phyloP scores from a whole-genome alignment of 345 rosid species.

The Eucalyptus regnans region DNA sequence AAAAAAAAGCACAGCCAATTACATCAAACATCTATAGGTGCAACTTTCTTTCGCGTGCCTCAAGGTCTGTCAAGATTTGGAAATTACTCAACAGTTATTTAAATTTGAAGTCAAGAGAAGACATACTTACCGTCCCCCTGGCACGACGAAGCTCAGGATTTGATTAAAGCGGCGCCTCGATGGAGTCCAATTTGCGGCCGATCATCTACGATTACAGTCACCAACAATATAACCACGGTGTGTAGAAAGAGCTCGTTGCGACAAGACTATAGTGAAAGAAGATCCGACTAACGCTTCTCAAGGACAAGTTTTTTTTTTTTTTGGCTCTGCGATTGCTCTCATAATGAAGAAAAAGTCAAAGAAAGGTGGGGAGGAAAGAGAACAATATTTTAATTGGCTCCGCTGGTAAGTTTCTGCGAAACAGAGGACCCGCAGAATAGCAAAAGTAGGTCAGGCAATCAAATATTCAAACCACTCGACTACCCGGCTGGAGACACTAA shows the following conservation, averaged over 20 bases:
- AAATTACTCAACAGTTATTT: too few species aligned
- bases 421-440: too few species aligned
- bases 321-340: too few species aligned
- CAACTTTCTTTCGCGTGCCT: neutral
- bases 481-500: too few species aligned
- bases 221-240: neutral
- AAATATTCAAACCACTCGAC: too few species aligned
- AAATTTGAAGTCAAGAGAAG: neutral
- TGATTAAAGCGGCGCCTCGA: neutral
- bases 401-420: too few species aligned
- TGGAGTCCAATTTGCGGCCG: neutral
- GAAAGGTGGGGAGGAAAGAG: too few species aligned
- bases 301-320: neutral
- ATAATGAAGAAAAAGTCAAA: too few species aligned
- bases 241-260: neutral
- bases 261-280: neutral
- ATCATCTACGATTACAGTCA: neutral
- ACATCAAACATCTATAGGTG: neutral
- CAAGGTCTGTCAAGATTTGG: neutral
- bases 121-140: too few species aligned
- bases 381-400: too few species aligned
- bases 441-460: too few species aligned
- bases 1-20: neutral
- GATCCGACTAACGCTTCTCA: neutral
- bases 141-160: neutral